phyloP scores from a whole-genome alignment of 371 early-diverging fungal species.

The Cokeromyces recurvatus region DNA sequence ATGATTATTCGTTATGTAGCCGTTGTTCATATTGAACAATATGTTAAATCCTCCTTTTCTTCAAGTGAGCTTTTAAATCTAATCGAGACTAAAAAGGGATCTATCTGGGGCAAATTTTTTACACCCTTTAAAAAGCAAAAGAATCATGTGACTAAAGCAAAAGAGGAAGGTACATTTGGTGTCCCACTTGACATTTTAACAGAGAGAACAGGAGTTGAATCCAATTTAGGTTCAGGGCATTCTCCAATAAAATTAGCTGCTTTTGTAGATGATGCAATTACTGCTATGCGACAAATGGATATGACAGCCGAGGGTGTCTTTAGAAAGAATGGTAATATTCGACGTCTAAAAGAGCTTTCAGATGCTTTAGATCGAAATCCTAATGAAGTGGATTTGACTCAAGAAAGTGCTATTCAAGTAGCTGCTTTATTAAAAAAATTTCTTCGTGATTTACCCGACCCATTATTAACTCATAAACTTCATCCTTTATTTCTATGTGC shows the following conservation, averaged over 20 bases:
- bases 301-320: slow-evolving; percentile 93
- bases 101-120: slow-evolving; percentile 73
- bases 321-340: slow-evolving; percentile 95
- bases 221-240: slow-evolving; percentile 74
- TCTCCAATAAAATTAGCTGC: slow-evolving; percentile 74
- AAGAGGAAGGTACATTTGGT: slow-evolving; percentile 59
- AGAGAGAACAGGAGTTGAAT: slow-evolving; percentile 75
- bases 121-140: slow-evolving; percentile 57
- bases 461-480: slow-evolving; percentile 86
- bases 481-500: slow-evolving; percentile 78
- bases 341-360: slow-evolving; percentile 74
- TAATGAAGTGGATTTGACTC: slow-evolving; percentile 58
- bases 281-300: slow-evolving; percentile 76
- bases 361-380: slow-evolving; percentile 81
- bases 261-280: slow-evolving; percentile 82
- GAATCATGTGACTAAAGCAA: slow-evolving; percentile 22
- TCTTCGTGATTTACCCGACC: slow-evolving; percentile 92
- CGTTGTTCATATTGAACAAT: slow-evolving; percentile 67
- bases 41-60: slow-evolving; percentile 61
- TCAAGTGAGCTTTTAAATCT: slow-evolving; percentile 65
- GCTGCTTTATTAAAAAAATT: slow-evolving; percentile 95
- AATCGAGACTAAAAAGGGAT: slow-evolving; percentile 67
- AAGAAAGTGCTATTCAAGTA: slow-evolving; percentile 84
- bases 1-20: slow-evolving; percentile 88
- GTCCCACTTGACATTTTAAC: slow-evolving; percentile 41